Conservation (phyloP, 208 protist genomes). For the Naegleria lovaniensis region DNA sequence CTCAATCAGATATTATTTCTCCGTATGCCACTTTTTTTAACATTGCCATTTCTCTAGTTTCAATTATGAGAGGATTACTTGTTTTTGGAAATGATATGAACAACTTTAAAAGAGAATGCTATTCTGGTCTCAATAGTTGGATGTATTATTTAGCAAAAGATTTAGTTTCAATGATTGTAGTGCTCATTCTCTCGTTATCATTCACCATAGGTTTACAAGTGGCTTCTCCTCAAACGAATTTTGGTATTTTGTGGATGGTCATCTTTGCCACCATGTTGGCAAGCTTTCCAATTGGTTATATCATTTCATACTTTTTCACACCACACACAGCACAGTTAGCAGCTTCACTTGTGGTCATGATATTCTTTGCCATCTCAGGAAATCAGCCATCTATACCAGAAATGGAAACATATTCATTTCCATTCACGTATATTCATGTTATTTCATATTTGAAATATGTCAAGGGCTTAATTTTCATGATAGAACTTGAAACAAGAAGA, state of each 20-base stretch:
- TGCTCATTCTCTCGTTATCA: neutral
- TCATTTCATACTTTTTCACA: neutral
- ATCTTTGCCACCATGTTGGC: neutral
- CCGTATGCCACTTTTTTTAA: neutral
- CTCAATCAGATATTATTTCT: neutral
- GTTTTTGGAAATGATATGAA: slow-evolving; percentile 18
- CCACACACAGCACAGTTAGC: neutral
- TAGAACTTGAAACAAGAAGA: neutral
- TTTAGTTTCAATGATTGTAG: neutral
- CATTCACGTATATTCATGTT: neutral
- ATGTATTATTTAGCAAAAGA: slow-evolving; percentile 3
- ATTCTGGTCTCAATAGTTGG: neutral
- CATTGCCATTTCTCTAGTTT: neutral
- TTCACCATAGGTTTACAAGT: neutral
- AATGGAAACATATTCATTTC: neutral
- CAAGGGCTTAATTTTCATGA: neutral
- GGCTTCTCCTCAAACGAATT: neutral
- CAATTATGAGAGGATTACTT: neutral
- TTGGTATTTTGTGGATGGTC: neutral
- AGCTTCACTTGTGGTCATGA: neutral
- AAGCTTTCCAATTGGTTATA: neutral
- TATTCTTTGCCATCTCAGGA: neutral
- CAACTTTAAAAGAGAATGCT: neutral
- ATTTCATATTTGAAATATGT: neutral
- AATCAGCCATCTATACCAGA: neutral